These are phyloP conservation scores for Talaromyces sp. DNA, from an alignment of 2,329 filamentous ascomycete genomes.

Conservation along the genomic window DNA sequence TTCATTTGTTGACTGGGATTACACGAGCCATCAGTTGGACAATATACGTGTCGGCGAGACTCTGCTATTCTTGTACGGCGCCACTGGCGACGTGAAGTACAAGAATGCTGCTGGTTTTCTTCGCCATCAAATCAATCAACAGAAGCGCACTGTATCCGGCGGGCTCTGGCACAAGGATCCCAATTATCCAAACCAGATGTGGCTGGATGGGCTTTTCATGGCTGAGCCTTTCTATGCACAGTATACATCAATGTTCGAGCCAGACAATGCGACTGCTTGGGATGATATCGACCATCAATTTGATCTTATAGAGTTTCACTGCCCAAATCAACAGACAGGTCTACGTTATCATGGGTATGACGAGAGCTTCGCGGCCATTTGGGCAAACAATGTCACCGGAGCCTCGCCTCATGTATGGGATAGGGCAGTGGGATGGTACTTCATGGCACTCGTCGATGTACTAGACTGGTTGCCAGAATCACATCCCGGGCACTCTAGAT, in stretches of 20 bases:
- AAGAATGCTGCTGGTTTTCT: background rate
- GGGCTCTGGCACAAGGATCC: background rate
- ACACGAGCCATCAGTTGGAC: background rate
- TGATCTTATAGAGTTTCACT: background rate
- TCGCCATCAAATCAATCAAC: background rate
- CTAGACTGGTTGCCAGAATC: background rate
- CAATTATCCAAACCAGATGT: constrained; percentile 3
- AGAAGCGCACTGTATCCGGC: background rate
- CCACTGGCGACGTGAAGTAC: background rate
- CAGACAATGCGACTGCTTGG: background rate
- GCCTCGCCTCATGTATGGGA: background rate
- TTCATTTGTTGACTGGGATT: background rate
- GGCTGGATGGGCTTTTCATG: background rate
- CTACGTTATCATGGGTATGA: background rate
- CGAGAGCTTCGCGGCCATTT: background rate
- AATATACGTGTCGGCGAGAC: background rate
- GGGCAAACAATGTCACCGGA: background rate
- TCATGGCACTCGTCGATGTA: background rate
- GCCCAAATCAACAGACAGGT: background rate
- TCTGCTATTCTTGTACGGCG: background rate
- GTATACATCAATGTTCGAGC: background rate
- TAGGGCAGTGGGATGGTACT: background rate
- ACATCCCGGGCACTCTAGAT: background rate
- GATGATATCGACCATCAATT: background rate
- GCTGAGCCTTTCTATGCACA: background rate